Conservation (phyloP, 192 early-diverging fungal genomes). For the Rhizophagus prolifer region DNA sequence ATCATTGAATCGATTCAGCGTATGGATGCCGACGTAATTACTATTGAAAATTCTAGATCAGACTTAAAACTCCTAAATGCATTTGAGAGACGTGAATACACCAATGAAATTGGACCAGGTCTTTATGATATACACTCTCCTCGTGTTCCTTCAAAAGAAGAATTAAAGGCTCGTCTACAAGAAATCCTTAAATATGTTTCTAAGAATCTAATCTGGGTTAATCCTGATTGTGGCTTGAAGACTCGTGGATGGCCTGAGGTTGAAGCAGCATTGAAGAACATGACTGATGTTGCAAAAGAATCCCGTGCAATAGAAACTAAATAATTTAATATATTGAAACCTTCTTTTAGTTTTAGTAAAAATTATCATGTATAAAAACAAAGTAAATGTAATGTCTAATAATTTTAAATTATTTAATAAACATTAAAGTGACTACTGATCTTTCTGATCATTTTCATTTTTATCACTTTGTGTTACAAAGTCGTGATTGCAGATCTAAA, state of each 20-base stretch:
- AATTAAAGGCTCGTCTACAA: conserved; percentile 83
- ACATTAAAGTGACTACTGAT: too few relatives aligned
- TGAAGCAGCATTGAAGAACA: conserved; percentile 80
- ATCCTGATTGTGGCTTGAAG: conserved; percentile 98
- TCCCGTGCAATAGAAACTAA: conserved; percentile 27
- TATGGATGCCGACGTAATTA: conserved; percentile 96
- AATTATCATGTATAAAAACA: too few relatives aligned
- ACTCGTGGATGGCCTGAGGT: conserved; percentile 97
- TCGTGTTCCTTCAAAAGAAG: conserved; percentile 84
- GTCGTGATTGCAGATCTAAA: too few relatives aligned
- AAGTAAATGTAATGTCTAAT: too few relatives aligned
- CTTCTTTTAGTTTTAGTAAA: too few relatives aligned
- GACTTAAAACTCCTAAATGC: conserved; percentile 92
- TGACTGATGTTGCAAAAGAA: conserved; percentile 76
- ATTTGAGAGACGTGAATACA: conserved; percentile 82
- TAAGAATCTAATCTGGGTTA: conserved; percentile 83
- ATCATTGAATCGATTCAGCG: conserved; percentile 92
- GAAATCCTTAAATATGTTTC: conserved; percentile 82
- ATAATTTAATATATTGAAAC: too few relatives aligned
- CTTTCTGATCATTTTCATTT: too few relatives aligned
- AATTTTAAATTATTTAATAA: too few relatives aligned
- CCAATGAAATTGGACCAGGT: conserved; percentile 93
- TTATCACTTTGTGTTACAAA: too few relatives aligned
- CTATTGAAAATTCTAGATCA: conserved; percentile 97
- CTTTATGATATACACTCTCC: conserved; percentile 99